phyloP scores from a whole-genome alignment of 768 basidiomycete species.

The Macrolepiota fuliginosa region DNA sequence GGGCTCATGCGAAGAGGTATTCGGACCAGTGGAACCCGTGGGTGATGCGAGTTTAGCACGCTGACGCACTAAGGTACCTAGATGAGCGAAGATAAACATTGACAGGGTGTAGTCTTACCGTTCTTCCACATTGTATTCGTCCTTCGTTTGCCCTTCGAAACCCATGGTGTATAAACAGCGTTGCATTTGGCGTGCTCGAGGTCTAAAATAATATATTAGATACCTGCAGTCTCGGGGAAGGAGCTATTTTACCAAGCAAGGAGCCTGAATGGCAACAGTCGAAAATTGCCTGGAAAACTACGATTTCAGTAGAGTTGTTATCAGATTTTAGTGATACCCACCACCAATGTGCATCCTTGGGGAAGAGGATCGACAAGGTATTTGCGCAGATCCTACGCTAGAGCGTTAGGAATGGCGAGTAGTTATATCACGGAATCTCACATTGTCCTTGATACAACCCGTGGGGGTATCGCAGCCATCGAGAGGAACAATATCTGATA shows the following conservation, averaged over 20 bases:
- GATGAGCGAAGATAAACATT: not conserved
- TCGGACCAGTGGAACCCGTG: not conserved
- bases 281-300: slow-evolving; percentile 26
- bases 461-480: slow-evolving; percentile 22
- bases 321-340: slow-evolving; percentile 16
- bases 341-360: slow-evolving; percentile 32
- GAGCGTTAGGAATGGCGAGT: not conserved
- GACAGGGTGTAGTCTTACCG: slow-evolving; percentile 20
- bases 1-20: no score
- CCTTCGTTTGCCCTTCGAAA: slow-evolving; percentile 37
- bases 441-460: slow-evolving; percentile 35
- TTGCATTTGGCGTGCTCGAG: slow-evolving; percentile 44
- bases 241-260: slow-evolving; percentile 30
- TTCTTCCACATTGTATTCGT: slow-evolving; percentile 31
- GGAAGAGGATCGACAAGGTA: slow-evolving; percentile 37
- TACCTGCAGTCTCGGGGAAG: not conserved
- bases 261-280: slow-evolving; percentile 42
- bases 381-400: slow-evolving; percentile 29
- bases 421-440: slow-evolving; percentile 15
- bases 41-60: not conserved
- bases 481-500: slow-evolving; percentile 35
- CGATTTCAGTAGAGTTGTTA: not conserved
- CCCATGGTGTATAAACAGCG: slow-evolving; percentile 45
- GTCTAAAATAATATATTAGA: slow-evolving; percentile 23
- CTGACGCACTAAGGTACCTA: not conserved